These are phyloP conservation scores for Talaromyces sp. DNA, from an alignment of 2,329 filamentous ascomycete species.

Conservation along the genomic window DNA sequence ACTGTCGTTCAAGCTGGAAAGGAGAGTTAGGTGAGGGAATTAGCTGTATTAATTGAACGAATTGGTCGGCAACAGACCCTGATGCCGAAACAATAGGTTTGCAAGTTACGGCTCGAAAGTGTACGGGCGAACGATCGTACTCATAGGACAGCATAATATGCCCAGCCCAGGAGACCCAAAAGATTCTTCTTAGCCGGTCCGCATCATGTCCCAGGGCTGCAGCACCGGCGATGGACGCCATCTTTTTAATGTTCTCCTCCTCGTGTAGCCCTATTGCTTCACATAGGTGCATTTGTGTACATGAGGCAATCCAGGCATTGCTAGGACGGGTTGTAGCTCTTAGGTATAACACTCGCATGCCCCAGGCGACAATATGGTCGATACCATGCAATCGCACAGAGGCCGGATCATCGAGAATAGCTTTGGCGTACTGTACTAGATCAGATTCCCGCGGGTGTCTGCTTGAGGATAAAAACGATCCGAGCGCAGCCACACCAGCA, in stretches of 20 bases:
- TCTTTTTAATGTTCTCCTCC: constrained; percentile 28
- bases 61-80: constrained; percentile 28
- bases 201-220: constrained; percentile 25
- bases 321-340: constrained; percentile 30
- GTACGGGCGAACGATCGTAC: constrained; percentile 29
- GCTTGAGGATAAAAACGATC: constrained; percentile 28
- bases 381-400: constrained; percentile 27
- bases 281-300: constrained; percentile 30
- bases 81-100: constrained; percentile 22
- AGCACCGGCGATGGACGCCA: constrained; percentile 22
- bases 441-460: constrained; percentile 27
- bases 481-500: constrained; percentile 28
- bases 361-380: constrained; percentile 31
- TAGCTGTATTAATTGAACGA: constrained; percentile 27
- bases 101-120: constrained; percentile 25
- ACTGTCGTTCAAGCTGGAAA: constrained; percentile 13
- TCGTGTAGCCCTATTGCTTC: constrained; percentile 28
- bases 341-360: constrained; percentile 29
- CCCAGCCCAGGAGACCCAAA: constrained; percentile 33
- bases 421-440: constrained; percentile 30
- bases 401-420: constrained; percentile 30
- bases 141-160: constrained; percentile 33
- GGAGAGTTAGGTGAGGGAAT: constrained; percentile 21
- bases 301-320: constrained; percentile 33
- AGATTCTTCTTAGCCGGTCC: constrained; percentile 31